Base-by-base conservation (phyloP, 805 yeast species). In the Kockiozyma suomiensis region DNA sequence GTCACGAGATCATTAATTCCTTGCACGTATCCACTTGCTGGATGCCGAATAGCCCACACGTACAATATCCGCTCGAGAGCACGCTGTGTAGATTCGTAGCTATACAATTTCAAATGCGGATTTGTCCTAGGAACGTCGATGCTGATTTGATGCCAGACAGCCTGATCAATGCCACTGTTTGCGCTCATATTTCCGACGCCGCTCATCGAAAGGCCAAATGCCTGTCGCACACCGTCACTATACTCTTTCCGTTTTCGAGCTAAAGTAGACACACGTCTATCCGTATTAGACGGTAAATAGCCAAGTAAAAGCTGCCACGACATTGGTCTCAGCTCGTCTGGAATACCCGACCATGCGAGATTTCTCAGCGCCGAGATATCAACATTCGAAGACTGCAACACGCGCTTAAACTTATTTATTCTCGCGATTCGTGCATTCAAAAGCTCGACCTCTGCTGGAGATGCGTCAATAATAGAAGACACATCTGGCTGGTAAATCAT, bases 1-100 rank as follows among this genome's bases (percentile, higher is more conserved):
- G 97, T 93, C 15, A 86, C 90, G 51, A 93, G 79, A 75, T 93
- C 99, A 73, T 93, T 93, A 53, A 93, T 93, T 28, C 99, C 99
- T 76, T 93, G 99, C 21, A 93, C 99, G 73, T 93, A 93, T 15
- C 99, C 99, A 70, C 94, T 86, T 5, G 98, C 97, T 1, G 99
- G 98, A 72, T 94, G 98, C 66, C 98, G 81, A 26, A 93, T 85
- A 0, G 98, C 96, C 99, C 99, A 93, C 35, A 93, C 77, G 70
- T 91, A 93, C 55, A 93, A 76, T 8, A 94, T 85, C 66, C 87
- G 84, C 68, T 92, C 91, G 60, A 93, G 76, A 15, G 96, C 84
- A 56, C 85, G 76, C 67, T 93, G 98, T 0, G 94, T 89, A 1
- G 85, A 76, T 21, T 81, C 81, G 67, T 72, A 82, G 15, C 86